Percentiles rank a stretch among this genome's conserved stretches.
Evolutionary conservation across 1,284 basidiomycete genomes (phyloP).

Genomic region (Malassezia brasiliensis): DNA sequence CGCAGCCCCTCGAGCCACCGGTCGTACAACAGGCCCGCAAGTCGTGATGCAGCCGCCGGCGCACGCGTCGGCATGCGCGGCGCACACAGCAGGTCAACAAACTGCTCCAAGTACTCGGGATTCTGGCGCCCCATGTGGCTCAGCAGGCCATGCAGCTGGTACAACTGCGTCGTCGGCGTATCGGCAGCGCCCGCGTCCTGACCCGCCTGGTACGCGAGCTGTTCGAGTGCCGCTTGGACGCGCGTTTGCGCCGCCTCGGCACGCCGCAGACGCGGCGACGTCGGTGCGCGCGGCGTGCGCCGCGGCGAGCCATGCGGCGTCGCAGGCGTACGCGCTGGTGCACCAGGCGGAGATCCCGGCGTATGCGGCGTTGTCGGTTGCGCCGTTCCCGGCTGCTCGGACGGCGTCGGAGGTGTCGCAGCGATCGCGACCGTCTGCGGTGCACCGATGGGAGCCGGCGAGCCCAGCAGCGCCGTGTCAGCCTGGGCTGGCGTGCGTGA

Average conservation of each 20-base stretch:
- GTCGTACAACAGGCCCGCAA: slow-evolving; percentile 85
- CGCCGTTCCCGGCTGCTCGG: no score
- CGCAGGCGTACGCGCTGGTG: neutral
- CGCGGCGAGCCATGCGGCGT: slow-evolving; percentile 1
- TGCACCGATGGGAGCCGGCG: neutral
- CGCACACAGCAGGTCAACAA: slow-evolving; percentile 13
- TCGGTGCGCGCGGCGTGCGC: neutral
- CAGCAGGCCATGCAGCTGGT: slow-evolving; percentile 14
- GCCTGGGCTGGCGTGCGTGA: neutral
- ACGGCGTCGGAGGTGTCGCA: neutral
- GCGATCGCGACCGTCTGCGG: neutral
- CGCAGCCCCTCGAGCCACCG: slow-evolving; percentile 80
- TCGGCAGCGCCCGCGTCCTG: slow-evolving; percentile 22
- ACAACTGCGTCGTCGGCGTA: slow-evolving; percentile 11
- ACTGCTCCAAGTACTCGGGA: slow-evolving; percentile 9
- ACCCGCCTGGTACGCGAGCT: slow-evolving; percentile 16
- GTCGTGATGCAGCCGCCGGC: slow-evolving; percentile 54
- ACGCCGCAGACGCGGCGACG: neutral
- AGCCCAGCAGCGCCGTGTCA: no score
- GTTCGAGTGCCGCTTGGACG: slow-evolving; percentile 11
- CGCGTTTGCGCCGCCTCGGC: neutral
- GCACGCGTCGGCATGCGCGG: slow-evolving; percentile 2
- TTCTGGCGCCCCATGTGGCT: slow-evolving; percentile 13
- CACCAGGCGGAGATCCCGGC: neutral
- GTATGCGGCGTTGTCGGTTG: neutral